phyloP scores from a whole-genome alignment of 2,329 filamentous ascomycete species.

The Neoascochyta sp. region DNA sequence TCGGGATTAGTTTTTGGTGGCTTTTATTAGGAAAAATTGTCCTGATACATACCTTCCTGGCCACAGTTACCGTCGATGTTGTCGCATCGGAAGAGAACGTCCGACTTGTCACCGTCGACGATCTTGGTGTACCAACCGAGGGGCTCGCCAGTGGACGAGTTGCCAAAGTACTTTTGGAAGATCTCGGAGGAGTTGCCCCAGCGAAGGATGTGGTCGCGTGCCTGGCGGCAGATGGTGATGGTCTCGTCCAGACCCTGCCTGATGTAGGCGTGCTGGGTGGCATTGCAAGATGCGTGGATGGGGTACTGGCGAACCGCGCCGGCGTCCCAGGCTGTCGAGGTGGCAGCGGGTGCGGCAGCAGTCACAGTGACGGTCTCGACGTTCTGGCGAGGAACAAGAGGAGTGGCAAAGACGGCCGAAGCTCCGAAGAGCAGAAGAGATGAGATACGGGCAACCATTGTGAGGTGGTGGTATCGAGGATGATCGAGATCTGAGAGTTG shows the following conservation, averaged over 20 bases:
- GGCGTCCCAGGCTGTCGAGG: slow-evolving; percentile 27
- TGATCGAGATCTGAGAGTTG: slow-evolving; percentile 2
- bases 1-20: slow-evolving; percentile 2
- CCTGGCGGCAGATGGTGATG: slow-evolving; percentile 56
- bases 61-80: slow-evolving; percentile 63
- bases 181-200: slow-evolving; percentile 57
- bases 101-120: slow-evolving; percentile 54
- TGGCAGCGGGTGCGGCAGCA: slow-evolving; percentile 12
- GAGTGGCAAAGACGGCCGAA: slow-evolving; percentile 26
- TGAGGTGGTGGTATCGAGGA: slow-evolving; percentile 4
- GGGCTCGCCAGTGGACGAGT: slow-evolving; percentile 54
- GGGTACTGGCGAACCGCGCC: slow-evolving; percentile 43
- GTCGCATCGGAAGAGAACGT: slow-evolving; percentile 64
- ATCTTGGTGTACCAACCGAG: slow-evolving; percentile 63
- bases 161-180: slow-evolving; percentile 65
- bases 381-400: slow-evolving; percentile 18
- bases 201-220: slow-evolving; percentile 59
- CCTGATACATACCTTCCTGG: slow-evolving; percentile 22
- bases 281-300: slow-evolving; percentile 65
- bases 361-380: slow-evolving; percentile 23
- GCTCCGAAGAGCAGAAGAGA: slow-evolving; percentile 25
- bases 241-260: slow-evolving; percentile 57
- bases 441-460: slow-evolving; percentile 23
- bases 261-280: slow-evolving; percentile 57
- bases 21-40: background rate